Base-by-base conservation (phyloP, 2,329 filamentous ascomycete genomes). In the Xylaria polymorpha region DNA sequence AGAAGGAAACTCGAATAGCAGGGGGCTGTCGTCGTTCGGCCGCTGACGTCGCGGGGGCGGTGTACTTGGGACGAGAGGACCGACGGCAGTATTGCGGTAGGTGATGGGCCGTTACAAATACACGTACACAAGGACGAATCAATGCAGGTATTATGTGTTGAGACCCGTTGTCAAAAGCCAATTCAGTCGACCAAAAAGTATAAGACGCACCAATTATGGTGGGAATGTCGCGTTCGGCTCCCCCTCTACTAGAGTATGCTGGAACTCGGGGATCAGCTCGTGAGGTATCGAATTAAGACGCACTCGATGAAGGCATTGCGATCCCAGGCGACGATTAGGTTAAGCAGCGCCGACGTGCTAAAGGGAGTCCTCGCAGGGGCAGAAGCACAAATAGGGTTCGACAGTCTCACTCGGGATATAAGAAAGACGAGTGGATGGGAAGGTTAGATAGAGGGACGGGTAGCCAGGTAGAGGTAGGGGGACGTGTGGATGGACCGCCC, bases 331-430 rank as follows among this genome's bases (percentile, higher is more conserved):
- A 62, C 39, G 61, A 65, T 46, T 35, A 58, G 29, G 64, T 51
- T 50, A 41, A 29, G 50, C 51, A 25, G 46, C 57, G 56, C 43
- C 64, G 56, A 44, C 4, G 58, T 53, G 67, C 39, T 64, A 58
- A 44, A 60, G 55, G 59, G 50, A 58, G 22, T 60, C 22, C 35
- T 60, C 37, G 56, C 48, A 43, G 51, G 32, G 56, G 61, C 56
- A 43, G 50, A 56, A 62, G 61, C 69, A 71, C 67, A 71, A 55
- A 61, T 57, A 69, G 41, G 37, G 53, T 60, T 65, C 32, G 64
- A 71, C 56, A 63, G 64, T 71, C 70, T 71, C 61, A 65, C 64
- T 62, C 67, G 69, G 64, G 57, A 67, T 67, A 71, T 70, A 70
- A 68, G 58, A 63, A 63, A 65, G 69, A 62, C 64, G 64, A 67